Conservation (phyloP, 83 land plant genomes). For the Picea mariana region DNA sequence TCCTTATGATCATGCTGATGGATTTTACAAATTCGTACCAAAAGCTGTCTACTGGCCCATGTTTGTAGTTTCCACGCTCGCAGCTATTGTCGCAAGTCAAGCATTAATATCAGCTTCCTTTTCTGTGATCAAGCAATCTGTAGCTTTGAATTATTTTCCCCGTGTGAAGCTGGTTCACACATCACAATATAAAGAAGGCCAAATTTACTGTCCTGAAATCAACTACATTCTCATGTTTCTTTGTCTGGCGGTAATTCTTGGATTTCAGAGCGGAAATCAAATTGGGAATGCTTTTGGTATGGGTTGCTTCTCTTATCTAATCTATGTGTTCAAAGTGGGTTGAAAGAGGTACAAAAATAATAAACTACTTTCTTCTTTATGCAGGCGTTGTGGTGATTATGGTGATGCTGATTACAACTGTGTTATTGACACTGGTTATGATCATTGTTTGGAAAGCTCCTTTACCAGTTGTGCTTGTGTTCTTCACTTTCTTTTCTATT, state of each 20-base stretch:
- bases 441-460: slow-evolving; percentile 48
- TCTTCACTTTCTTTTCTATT: slow-evolving; percentile 31
- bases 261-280: slow-evolving; percentile 26
- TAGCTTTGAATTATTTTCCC: slow-evolving; percentile 48
- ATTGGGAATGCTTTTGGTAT: slow-evolving; percentile 39
- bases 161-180: slow-evolving; percentile 45
- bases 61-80: slow-evolving; percentile 48
- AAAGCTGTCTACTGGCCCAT: slow-evolving; percentile 47
- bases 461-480: slow-evolving; percentile 24
- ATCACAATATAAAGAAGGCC: slow-evolving; percentile 39
- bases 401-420: slow-evolving; percentile 71
- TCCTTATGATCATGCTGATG: slow-evolving; percentile 18
- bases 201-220: slow-evolving; percentile 42
- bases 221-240: slow-evolving; percentile 42
- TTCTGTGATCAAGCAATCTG: slow-evolving; percentile 40
- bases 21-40: slow-evolving; percentile 38
- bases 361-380: too few relatives aligned
- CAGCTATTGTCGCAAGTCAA: slow-evolving; percentile 57
- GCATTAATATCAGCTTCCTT: slow-evolving; percentile 47
- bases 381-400: slow-evolving; percentile 59
- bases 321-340: too few relatives aligned
- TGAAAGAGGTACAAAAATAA: too few relatives aligned
- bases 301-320: too few relatives aligned
- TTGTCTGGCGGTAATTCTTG: slow-evolving; percentile 21
- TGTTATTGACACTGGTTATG: slow-evolving; percentile 56